These are phyloP conservation scores for Suillus fuscotomentosus DNA, from an alignment of 768 basidiomycete genomes.

Conservation along the genomic window DNA sequence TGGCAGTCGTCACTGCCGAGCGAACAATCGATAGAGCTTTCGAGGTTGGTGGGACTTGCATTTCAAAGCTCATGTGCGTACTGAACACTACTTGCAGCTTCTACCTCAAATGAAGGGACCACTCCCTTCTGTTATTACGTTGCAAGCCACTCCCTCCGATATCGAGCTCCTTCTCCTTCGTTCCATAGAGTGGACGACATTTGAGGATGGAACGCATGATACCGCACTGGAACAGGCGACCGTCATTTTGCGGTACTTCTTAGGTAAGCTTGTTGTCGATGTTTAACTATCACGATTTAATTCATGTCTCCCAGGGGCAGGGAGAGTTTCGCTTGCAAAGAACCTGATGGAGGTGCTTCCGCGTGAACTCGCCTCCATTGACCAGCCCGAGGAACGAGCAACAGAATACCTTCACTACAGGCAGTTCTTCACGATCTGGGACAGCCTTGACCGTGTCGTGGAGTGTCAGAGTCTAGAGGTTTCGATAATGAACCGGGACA, in stretches of 20 bases:
- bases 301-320: conserved; percentile 49
- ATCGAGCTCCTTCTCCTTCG: conserved; percentile 69
- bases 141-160: conserved; percentile 56
- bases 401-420: conserved; percentile 78
- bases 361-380: conserved; percentile 55
- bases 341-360: conserved; percentile 60
- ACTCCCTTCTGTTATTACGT: conserved; percentile 57
- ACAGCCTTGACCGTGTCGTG: conserved; percentile 56
- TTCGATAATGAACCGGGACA: conserved; percentile 57
- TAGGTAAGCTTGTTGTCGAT: conserved; percentile 53
- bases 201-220: conserved; percentile 66
- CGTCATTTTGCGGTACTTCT: conserved; percentile 84
- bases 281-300: neutral
- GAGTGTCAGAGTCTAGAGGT: conserved; percentile 60
- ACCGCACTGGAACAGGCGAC: conserved; percentile 87
- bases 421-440: conserved; percentile 79
- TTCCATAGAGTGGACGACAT: conserved; percentile 92
- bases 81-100: neutral
- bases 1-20: conserved; percentile 81
- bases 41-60: conserved; percentile 38
- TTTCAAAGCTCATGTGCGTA: neutral
- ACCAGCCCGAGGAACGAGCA: conserved; percentile 68
- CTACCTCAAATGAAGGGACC: conserved; percentile 49
- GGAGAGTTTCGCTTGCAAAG: conserved; percentile 69
- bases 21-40: conserved; percentile 71